phyloP scores from a whole-genome alignment of 2,329 filamentous ascomycete species.

The Penicillium nordicum region DNA sequence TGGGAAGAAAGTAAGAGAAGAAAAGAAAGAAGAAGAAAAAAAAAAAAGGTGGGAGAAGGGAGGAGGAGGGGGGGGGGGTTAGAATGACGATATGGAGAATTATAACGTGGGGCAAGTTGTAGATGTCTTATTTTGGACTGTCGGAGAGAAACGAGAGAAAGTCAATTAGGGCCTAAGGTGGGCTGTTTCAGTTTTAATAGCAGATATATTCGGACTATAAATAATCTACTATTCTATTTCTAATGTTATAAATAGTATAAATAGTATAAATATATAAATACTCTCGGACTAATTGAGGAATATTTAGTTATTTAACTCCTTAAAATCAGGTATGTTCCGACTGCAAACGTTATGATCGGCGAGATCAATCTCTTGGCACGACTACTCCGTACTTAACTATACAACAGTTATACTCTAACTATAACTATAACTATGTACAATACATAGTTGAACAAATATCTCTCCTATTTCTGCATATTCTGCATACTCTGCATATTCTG shows the following conservation, averaged over 20 bases:
- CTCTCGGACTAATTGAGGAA: too few relatives aligned
- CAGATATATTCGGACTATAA: neutral
- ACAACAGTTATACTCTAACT: too few relatives aligned
- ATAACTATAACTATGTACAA: too few relatives aligned
- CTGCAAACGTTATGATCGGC: neutral
- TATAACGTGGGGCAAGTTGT: slow-evolving; percentile 23
- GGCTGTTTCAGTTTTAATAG: neutral
- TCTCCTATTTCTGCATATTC: neutral
- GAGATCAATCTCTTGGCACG: slow-evolving; percentile 2
- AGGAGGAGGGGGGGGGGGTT: neutral
- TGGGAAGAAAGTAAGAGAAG: neutral
- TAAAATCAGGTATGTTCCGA: neutral
- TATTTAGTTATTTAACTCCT: neutral
- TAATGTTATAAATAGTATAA: too few relatives aligned
- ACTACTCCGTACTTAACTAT: too few relatives aligned
- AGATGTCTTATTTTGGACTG: slow-evolving; percentile 23
- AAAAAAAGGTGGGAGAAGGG: slow-evolving; percentile 9
- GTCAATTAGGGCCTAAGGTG: slow-evolving; percentile 4
- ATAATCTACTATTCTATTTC: neutral
- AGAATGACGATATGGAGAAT: slow-evolving; percentile 21
- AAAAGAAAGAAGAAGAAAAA: neutral
- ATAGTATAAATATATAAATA: too few relatives aligned
- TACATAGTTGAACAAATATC: neutral
- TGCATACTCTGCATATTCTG: neutral
- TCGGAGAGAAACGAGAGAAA: slow-evolving; percentile 15